Evolutionary conservation across 768 basidiomycete species (phyloP), one percentile per base, ranked within the genome.

Genomic region (Termitomyces sp.): DNA sequence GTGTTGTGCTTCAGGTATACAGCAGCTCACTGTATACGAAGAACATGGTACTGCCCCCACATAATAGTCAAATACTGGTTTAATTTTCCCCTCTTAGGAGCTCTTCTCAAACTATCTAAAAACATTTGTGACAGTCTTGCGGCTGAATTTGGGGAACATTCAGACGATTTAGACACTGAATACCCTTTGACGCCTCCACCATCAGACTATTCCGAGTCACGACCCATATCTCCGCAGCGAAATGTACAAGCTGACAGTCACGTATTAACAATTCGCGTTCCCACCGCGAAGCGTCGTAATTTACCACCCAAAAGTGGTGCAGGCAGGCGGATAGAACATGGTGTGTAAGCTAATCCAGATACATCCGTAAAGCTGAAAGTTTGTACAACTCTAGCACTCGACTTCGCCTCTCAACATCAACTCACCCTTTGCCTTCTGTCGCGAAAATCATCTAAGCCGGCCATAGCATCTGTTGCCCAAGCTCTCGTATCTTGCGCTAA

Each of bases 121-220:
- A 67, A 69, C 32, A 78, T 83, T 38, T 73, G 71, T 40, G 72
- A 73, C 35, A 60, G 72, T 47, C 60, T 60, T 32, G 30, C 52
- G 50, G 54, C 61, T 43, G 60, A 54, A 22, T 55, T 58, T 32
- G 62, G 62, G 8, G 64, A 66, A 43, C 58, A 62, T 32, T 65
- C 64, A 16, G 61, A 61, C 16, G 65, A 65, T 49, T 81, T 82
- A 20, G 87, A 88, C 56, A 69, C 80, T 3, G 81, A 84, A 64
- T 90, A 85, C 68, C 90, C 90, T 42, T 74, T 83, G 45, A 92
- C 90, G 0, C 90, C 90, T n/a, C 90, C 90, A 3, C 73, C 80
- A 18, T 92, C 90, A 8, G 89, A 90, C 67, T 79, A 78, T 64
- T 83, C 87, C 26, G 82, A 80, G 26, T 88, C 88, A 12, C 76